phyloP scores from a whole-genome alignment of 768 basidiomycete genomes.

The Steccherinum ochraceum region DNA sequence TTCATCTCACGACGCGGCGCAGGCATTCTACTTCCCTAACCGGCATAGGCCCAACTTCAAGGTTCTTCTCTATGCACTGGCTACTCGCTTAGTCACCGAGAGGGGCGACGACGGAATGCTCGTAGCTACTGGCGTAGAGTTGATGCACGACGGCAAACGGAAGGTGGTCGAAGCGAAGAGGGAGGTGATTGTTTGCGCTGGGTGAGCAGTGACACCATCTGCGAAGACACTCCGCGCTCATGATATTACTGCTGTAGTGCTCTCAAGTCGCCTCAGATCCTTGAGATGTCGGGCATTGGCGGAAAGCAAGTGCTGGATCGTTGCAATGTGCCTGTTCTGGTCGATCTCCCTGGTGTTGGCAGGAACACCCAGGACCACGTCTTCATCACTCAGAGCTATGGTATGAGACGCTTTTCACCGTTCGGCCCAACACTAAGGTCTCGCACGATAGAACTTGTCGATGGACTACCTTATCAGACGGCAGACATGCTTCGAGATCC shows the following conservation, averaged over 20 bases:
- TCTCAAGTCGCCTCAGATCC: slow-evolving; percentile 37
- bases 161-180: too few relatives aligned
- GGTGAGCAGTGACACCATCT: not conserved
- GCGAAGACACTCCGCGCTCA: too few relatives aligned
- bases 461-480: slow-evolving; percentile 6
- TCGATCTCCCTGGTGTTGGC: slow-evolving; percentile 41
- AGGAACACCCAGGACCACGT: slow-evolving; percentile 40
- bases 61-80: slow-evolving; percentile 22
- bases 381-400: too few relatives aligned
- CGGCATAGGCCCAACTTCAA: slow-evolving; percentile 22
- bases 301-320: slow-evolving; percentile 23
- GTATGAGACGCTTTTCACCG: slow-evolving; percentile 15
- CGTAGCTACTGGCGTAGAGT: not conserved
- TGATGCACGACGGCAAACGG: too few relatives aligned
- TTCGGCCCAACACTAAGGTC: slow-evolving; percentile 20
- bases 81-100: too few relatives aligned
- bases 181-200: too few relatives aligned
- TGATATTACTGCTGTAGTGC: slow-evolving; percentile 23
- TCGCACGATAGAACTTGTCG: slow-evolving; percentile 12
- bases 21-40: slow-evolving; percentile 21
- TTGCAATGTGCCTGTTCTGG: slow-evolving; percentile 26
- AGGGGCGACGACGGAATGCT: not conserved
- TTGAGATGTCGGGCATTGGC: slow-evolving; percentile 46
- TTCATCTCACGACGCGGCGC: too few relatives aligned
- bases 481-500: slow-evolving; percentile 10